Percentiles rank a stretch among this genome's conserved stretches.
Conservation (phyloP, 2,329 filamentous ascomycete genomes). For the Paraphoma chrysanthemicola region DNA sequence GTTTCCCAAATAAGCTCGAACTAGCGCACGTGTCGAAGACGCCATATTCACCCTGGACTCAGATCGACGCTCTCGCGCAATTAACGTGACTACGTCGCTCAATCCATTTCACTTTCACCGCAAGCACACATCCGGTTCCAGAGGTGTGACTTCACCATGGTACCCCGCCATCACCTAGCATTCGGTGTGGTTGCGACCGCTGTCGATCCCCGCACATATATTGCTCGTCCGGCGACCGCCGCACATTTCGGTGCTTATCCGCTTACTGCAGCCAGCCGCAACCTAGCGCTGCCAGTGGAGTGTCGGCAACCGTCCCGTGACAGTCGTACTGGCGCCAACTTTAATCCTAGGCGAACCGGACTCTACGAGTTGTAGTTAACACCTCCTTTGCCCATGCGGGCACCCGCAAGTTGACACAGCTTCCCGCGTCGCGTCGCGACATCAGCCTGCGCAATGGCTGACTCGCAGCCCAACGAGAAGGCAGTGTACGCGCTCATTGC, state of each 20-base stretch:
- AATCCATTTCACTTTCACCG: not conserved
- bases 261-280: constrained; percentile 3
- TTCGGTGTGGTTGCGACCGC: not conserved
- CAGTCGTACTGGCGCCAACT: constrained; percentile 16
- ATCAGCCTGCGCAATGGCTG: constrained; percentile 28
- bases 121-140: not conserved
- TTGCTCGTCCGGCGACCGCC: not conserved
- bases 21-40: constrained; percentile 1
- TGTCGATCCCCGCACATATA: not conserved
- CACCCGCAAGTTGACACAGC: constrained; percentile 6
- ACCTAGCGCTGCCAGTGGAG: constrained; percentile 2
- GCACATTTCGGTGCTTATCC: constrained; percentile 11
- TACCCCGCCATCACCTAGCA: not conserved
- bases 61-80: constrained; percentile 5
- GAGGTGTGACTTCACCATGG: not conserved
- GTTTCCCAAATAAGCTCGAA: constrained; percentile 3
- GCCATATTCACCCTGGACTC: not conserved
- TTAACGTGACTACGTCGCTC: not conserved
- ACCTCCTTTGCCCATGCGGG: constrained; percentile 4
- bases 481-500: constrained; percentile 34
- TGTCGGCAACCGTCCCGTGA: constrained; percentile 8
- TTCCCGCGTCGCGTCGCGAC: constrained; percentile 14
- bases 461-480: constrained; percentile 37
- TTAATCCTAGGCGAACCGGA: constrained; percentile 7
- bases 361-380: not conserved